Evolutionary conservation across 352 stramenopile genomes (phyloP).

Genomic region (Globisporangium paroecandrum): DNA sequence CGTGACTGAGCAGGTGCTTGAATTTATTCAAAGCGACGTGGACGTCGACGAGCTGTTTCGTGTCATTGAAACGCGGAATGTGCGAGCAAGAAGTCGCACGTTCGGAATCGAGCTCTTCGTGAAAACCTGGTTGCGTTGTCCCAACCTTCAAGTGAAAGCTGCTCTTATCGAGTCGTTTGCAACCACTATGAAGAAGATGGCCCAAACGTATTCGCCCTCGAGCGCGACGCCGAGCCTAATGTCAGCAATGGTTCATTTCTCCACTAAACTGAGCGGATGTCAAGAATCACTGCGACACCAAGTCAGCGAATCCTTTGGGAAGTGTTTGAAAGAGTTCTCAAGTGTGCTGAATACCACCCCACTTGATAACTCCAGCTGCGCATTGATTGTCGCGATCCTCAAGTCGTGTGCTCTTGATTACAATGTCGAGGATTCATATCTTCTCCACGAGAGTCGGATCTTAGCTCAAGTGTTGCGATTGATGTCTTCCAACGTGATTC

Average conservation of each 20-base stretch:
- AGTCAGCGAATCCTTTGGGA: conserved; percentile 49
- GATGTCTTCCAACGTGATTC: conserved; percentile 38
- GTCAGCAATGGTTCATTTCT: conserved; percentile 49
- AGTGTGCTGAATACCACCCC: conserved; percentile 23
- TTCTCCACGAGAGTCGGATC: conserved; percentile 63
- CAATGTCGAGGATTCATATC: conserved; percentile 68
- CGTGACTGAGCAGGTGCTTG: conserved; percentile 77
- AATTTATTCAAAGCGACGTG: conserved; percentile 83
- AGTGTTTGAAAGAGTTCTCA: conserved; percentile 36
- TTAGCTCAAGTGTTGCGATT: conserved; percentile 50
- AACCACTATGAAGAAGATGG: conserved; percentile 39
- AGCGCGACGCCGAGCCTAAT: conserved; percentile 15
- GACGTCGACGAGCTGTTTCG: conserved; percentile 51
- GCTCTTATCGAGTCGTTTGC: conserved; percentile 50
- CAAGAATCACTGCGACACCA: conserved; percentile 37
- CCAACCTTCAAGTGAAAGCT: conserved; percentile 26
- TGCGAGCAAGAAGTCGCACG: conserved; percentile 37
- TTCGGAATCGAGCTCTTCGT: conserved; percentile 49
- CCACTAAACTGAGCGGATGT: conserved; percentile 49
- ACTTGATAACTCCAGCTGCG: conserved; percentile 22
- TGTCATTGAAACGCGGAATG: conserved; percentile 46
- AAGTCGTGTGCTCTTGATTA: conserved; percentile 68
- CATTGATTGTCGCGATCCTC: conserved; percentile 43
- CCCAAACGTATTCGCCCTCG: conserved; percentile 23
- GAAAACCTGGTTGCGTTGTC: conserved; percentile 25